These are phyloP conservation scores for Phytophthora fragariae DNA, from an alignment of 352 stramenopile species.

Conservation along the genomic window DNA sequence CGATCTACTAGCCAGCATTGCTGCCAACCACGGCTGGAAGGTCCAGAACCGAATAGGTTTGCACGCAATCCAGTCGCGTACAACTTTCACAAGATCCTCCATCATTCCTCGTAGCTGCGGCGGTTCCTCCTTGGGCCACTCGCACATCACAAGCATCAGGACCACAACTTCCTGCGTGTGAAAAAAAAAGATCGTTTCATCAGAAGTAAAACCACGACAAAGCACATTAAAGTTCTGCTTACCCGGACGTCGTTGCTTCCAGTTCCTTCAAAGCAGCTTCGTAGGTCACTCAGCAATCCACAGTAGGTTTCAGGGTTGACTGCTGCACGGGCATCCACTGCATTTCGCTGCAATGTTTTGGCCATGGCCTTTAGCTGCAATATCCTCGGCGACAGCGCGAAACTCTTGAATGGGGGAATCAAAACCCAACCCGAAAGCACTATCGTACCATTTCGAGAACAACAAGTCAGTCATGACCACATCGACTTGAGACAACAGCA, in stretches of 20 bases:
- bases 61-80: constrained; percentile 31
- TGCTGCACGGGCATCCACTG: constrained; percentile 41
- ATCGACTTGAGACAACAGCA: background rate
- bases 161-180: constrained; percentile 45
- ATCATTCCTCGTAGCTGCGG: constrained; percentile 38
- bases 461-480: background rate
- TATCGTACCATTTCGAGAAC: constrained; percentile 7
- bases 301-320: constrained; percentile 32
- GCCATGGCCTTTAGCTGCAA: constrained; percentile 47
- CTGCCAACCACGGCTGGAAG: constrained; percentile 44
- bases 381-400: constrained; percentile 45
- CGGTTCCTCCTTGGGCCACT: constrained; percentile 40
- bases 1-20: constrained; percentile 36
- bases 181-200: background rate
- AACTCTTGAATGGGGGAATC: constrained; percentile 48
- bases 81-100: constrained; percentile 37
- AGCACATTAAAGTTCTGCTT: constrained; percentile 7
- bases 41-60: constrained; percentile 41
- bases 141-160: constrained; percentile 47
- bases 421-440: constrained; percentile 40
- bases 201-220: background rate
- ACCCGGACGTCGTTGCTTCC: constrained; percentile 39
- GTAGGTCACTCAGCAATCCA: constrained; percentile 39
- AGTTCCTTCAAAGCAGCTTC: constrained; percentile 23
- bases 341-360: constrained; percentile 52